Evolutionary conservation across 768 basidiomycete species (phyloP).

Genomic region (Boletus eberwhitei): DNA sequence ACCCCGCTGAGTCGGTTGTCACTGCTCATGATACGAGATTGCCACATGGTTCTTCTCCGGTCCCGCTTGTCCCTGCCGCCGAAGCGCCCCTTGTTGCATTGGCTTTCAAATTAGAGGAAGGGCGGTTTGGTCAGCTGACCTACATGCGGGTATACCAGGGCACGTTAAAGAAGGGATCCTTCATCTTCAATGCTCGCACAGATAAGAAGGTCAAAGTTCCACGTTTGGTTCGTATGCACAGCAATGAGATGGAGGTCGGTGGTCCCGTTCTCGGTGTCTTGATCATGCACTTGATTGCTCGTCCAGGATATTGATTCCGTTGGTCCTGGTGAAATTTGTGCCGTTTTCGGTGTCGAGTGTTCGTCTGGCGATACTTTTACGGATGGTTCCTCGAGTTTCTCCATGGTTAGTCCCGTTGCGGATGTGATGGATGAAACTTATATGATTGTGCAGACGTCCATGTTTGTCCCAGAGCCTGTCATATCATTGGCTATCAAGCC

Average conservation of each 20-base stretch:
- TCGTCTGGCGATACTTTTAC: conserved; percentile 98
- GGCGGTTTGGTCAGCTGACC: conserved; percentile 93
- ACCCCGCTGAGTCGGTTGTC: conserved; percentile 74
- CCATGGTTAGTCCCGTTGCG: conserved; percentile 65
- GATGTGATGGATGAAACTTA: neutral
- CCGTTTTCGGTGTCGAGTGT: conserved; percentile 98
- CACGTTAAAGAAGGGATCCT: conserved; percentile 76
- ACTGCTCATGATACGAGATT: conserved; percentile 81
- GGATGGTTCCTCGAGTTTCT: conserved; percentile 83
- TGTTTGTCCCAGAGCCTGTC: conserved; percentile 98
- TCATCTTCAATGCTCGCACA: conserved; percentile 89
- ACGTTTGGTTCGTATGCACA: conserved; percentile 94
- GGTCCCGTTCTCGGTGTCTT: neutral
- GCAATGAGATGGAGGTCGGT: conserved; percentile 95
- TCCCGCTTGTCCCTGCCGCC: conserved; percentile 78
- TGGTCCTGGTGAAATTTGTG: conserved; percentile 98
- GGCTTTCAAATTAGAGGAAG: conserved; percentile 98
- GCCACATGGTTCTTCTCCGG: conserved; percentile 59
- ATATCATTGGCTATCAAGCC: conserved; percentile 94
- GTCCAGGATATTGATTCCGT: conserved; percentile 84
- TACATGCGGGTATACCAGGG: conserved; percentile 99
- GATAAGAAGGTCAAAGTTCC: conserved; percentile 98
- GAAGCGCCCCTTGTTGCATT: conserved; percentile 87
- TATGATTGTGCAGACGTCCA: conserved; percentile 65
- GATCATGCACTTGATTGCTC: neutral